Evolutionary conservation across 192 early-diverging fungal genomes (phyloP), one percentile per base, ranked within the genome.

Genomic region (Umbelopsis ramanniana): DNA sequence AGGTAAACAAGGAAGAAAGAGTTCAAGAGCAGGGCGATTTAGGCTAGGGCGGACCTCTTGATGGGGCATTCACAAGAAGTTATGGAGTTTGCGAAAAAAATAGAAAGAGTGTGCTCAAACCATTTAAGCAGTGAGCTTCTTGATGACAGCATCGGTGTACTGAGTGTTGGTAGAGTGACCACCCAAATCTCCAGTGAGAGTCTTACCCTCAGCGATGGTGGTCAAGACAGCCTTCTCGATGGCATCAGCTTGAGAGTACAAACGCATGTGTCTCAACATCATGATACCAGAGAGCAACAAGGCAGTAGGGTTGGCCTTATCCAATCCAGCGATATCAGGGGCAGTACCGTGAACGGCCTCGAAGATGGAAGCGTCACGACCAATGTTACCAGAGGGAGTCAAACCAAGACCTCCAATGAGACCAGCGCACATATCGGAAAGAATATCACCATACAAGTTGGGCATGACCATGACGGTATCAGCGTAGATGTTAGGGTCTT

Each of bases 401-500:
- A 99, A 85, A 43, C 97, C 97, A 67, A 99, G 90, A 57, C 97
- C 97, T 72, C 97, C 97, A 76, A 99, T 99, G 54, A 99, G 88
- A 71, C 97, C 97, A 70, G 97, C 97, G 72, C 96, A 91, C 88
- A 99, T 92, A 79, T 99, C 97, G 23, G 93, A 94, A 67, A 99
- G 86, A 87, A 99, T 99, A 83, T 99, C 97, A 75, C 97, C 97
- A 74, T 99, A 99, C 77, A 99, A 88, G 91, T 99, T 99, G 66
- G 97, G 97, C 96, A 99, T 98, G 77, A 97, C 97, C 96, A 99
- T 97, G 79, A 99, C 97, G 23, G 94, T 95, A 77, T 94, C 86
- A 46, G 88, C 89, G 74, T 89, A 99, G 69, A 93, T 86, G 60
- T 90, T 84, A 8, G 96, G 97, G 84, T 97, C 93, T 86, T 96